Evolutionary conservation across 148 eudicot species (phyloP).

Genomic region (Cornus controversa): DNA sequence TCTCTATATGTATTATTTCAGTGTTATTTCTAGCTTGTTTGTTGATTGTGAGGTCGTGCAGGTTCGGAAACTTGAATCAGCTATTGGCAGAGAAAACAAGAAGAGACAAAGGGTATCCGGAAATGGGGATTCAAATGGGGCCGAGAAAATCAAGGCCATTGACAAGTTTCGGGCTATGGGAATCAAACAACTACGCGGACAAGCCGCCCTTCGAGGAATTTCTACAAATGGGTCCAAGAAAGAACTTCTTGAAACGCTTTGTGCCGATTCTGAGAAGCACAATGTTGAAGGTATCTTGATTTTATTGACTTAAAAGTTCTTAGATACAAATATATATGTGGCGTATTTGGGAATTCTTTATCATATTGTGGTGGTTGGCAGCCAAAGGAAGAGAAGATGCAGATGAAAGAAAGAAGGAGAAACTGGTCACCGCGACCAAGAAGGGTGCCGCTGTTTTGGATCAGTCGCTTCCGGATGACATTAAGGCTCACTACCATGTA

Average conservation of each 20-base stretch:
- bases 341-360: neutral
- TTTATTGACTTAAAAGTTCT: neutral
- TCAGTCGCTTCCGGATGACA: conserved; percentile 71
- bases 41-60: conserved; percentile 18
- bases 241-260: conserved; percentile 66
- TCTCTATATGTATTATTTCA: neutral
- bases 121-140: conserved; percentile 29
- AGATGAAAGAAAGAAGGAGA: conserved; percentile 54
- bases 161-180: conserved; percentile 58
- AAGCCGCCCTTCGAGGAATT: conserved; percentile 61
- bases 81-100: conserved; percentile 39
- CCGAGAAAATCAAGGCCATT: conserved; percentile 35
- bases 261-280: conserved; percentile 25
- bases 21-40: neutral
- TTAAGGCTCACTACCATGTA: conserved; percentile 79
- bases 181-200: conserved; percentile 54
- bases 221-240: conserved; percentile 62
- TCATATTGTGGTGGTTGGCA: conserved; percentile 10
- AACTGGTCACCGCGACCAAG: conserved; percentile 79
- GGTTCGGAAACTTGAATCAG: conserved; percentile 66
- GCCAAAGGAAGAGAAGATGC: conserved; percentile 34
- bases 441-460: conserved; percentile 96
- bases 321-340: neutral
- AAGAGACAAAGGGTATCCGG: conserved; percentile 51
- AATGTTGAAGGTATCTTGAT: conserved; percentile 33